These are phyloP conservation scores for Citrus medica DNA, from an alignment of 345 rosid species.

Conservation along the genomic window DNA sequence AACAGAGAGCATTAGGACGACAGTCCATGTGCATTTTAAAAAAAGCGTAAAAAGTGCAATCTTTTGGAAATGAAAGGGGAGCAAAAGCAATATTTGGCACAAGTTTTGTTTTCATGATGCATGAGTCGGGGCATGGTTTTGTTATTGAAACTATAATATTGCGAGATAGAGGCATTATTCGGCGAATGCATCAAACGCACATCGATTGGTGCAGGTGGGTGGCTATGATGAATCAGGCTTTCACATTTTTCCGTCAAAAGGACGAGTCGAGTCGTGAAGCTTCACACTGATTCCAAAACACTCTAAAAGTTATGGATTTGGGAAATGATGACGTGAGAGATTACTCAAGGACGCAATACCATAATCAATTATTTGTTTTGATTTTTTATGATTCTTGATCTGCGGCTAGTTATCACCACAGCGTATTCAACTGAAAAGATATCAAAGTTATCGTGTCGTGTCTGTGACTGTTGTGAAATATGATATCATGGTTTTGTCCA, in stretches of 20 bases:
- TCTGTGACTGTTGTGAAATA: too few species aligned
- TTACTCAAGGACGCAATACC: background rate
- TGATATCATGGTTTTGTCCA: too few species aligned
- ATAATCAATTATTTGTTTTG: background rate
- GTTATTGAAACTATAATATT: too few species aligned
- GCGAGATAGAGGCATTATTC: background rate
- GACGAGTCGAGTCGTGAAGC: too few species aligned
- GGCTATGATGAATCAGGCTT: too few species aligned
- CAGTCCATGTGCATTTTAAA: background rate
- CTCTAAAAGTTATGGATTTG: background rate
- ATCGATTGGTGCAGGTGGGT: too few species aligned
- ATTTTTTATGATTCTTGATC: too few species aligned
- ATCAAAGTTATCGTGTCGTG: too few species aligned
- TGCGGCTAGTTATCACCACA: too few species aligned
- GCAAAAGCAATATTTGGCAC: background rate
- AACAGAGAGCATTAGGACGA: background rate
- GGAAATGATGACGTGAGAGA: background rate
- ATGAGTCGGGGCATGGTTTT: background rate
- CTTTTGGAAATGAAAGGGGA: background rate
- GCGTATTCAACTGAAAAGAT: too few species aligned
- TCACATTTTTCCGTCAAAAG: too few species aligned
- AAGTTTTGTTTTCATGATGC: background rate
- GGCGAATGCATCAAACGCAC: background rate
- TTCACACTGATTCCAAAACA: too few species aligned
- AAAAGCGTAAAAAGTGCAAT: background rate